Evolutionary conservation across 345 rosid genomes (phyloP), one percentile per base, ranked within the genome.

Genomic region (Eucalyptus tenuipes): DNA sequence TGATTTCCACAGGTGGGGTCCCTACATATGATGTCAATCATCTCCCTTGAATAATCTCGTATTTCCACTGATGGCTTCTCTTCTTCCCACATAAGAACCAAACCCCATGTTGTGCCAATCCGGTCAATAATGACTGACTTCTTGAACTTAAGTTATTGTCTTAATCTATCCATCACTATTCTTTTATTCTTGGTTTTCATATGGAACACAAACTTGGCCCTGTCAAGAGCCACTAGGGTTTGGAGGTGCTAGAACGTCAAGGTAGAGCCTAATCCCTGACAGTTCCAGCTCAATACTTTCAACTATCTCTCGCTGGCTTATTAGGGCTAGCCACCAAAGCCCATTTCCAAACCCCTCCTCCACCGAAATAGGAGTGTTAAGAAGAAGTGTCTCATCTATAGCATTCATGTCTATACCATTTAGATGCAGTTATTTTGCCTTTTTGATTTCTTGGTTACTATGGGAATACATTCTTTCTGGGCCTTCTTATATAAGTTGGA

Each of bases 231-330:
- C 31, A 27, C 1, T 27, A 27, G 1, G 66, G 31, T 12, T 27
- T 25, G 13, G 31, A 25, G 13, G 6, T 25, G 64, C 13, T 24
- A 10, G 27, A 57, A 57, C 3, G 0, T 25, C 1, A 57, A 0
- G 29, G n/a, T 57, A 57, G n/a, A 57, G n/a, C 64, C 2, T 1
- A 57, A 3, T 57, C n/a, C 3, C 14, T 25, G 0, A 57, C 12
- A 27, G n/a, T 57, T 57, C 64, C 12, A 57, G 7, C 29, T 57
- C 13, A 57, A 57, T 57, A 12, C 13, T 57, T 57, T 57, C 27
- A 57, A 22, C 29, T 57, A 57, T 57, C 61, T 1, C 13, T 24
- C 3, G 7, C 0, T 24, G 1, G 6, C 61, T 57, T 57, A 57
- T 57, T 57, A 24, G 6, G 64, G 64, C 13, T 57, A 57, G 7